Conservation (phyloP, 1,139 yeast genomes). For the Pichia sp. region DNA sequence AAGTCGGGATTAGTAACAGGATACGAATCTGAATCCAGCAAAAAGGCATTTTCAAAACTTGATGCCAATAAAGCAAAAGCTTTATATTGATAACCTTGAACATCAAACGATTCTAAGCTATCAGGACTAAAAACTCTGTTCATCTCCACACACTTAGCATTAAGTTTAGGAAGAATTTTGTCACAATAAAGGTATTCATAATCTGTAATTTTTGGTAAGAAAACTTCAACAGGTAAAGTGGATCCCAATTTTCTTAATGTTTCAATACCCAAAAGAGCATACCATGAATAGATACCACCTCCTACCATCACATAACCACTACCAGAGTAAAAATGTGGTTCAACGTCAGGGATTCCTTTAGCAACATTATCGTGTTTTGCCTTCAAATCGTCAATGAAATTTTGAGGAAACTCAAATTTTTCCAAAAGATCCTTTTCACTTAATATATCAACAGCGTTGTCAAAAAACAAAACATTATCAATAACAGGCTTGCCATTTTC, state of each 20-base stretch:
- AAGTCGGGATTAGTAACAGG: slow-evolving; percentile 47
- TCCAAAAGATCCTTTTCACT: slow-evolving; percentile 20
- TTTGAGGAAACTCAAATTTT: slow-evolving; percentile 22
- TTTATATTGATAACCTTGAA: slow-evolving; percentile 49
- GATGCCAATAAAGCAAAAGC: slow-evolving; percentile 48
- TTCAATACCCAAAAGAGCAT: slow-evolving; percentile 56
- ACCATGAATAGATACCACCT: slow-evolving; percentile 71
- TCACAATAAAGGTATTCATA: slow-evolving; percentile 43
- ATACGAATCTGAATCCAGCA: slow-evolving; percentile 49
- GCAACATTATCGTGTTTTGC: slow-evolving; percentile 23
- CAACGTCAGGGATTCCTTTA: slow-evolving; percentile 19
- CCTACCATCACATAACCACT: slow-evolving; percentile 76
- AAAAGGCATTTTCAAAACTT: slow-evolving; percentile 43
- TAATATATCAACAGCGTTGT: slow-evolving; percentile 16
- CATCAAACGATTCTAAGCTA: slow-evolving; percentile 27
- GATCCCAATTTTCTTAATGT: slow-evolving; percentile 57
- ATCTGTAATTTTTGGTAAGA: slow-evolving; percentile 41
- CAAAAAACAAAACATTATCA: slow-evolving; percentile 22
- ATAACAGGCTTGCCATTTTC: slow-evolving; percentile 20
- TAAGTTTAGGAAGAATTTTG: slow-evolving; percentile 36
- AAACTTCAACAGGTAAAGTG: slow-evolving; percentile 64
- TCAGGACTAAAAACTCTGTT: slow-evolving; percentile 33
- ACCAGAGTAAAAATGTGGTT: slow-evolving; percentile 41
- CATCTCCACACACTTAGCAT: slow-evolving; percentile 40
- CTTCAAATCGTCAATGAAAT: slow-evolving; percentile 23